Conservation (phyloP, 257 asterid species). For the Petrea volubilis region DNA sequence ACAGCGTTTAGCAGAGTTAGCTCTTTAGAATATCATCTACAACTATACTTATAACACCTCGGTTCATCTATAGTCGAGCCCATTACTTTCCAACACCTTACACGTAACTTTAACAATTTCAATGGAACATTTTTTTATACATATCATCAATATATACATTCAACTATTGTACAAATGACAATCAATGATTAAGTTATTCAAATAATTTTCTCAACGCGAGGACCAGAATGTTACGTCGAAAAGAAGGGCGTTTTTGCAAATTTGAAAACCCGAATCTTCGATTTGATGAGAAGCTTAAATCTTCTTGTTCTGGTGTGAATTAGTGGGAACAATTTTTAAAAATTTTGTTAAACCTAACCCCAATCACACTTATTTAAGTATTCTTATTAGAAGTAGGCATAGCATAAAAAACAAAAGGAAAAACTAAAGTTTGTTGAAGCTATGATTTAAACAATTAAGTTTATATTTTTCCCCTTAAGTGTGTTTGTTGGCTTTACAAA, state of each 20-base stretch:
- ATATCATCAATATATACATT: neutral
- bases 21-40: neutral
- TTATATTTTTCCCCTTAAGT: neutral
- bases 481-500: constrained; percentile 1
- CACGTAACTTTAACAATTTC: no score
- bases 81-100: neutral
- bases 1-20: no score
- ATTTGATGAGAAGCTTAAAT: neutral
- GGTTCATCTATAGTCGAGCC: neutral
- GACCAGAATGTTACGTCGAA: neutral
- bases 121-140: neutral
- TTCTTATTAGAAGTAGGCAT: neutral
- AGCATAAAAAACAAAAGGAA: constrained; percentile 19
- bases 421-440: constrained; percentile 15
- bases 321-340: neutral
- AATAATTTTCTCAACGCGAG: neutral
- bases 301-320: neutral
- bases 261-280: neutral
- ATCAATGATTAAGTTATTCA: neutral
- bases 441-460: neutral
- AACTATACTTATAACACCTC: neutral
- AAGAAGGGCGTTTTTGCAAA: neutral
- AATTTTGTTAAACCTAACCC: neutral
- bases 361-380: neutral
- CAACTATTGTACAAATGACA: neutral